These are phyloP conservation scores for Parathielavia hyrcaniae DNA, from an alignment of 495 filamentous ascomycete species.

Conservation along the genomic window DNA sequence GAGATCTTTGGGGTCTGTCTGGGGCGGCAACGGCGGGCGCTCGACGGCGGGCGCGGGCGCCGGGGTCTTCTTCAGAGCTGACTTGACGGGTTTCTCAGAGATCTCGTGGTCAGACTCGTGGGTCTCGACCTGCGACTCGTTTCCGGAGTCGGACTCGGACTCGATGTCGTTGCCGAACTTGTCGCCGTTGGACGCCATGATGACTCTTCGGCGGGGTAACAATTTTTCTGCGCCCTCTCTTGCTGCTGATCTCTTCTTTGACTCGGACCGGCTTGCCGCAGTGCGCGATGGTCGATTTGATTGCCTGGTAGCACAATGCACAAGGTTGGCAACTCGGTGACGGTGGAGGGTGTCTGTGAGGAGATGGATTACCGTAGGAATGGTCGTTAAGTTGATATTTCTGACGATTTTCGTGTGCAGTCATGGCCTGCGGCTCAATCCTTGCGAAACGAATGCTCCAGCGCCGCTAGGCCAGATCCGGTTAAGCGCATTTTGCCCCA, in stretches of 20 bases:
- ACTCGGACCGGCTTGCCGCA: background rate
- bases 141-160: slow-evolving; percentile 43
- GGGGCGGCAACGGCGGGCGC: slow-evolving; percentile 64
- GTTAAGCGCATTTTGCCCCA: slow-evolving; percentile 25
- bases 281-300: slow-evolving; percentile 1
- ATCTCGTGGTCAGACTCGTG: slow-evolving; percentile 37
- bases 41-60: slow-evolving; percentile 36
- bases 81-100: slow-evolving; percentile 42
- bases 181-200: slow-evolving; percentile 44
- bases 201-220: slow-evolving; percentile 25
- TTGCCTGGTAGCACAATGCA: background rate
- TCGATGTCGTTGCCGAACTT: slow-evolving; percentile 46
- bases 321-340: slow-evolving; percentile 6
- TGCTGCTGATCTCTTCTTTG: background rate
- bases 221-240: slow-evolving; percentile 23
- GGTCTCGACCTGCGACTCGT: slow-evolving; percentile 39
- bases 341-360: slow-evolving; percentile 12
- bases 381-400: slow-evolving; percentile 28
- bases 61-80: slow-evolving; percentile 42
- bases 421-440: slow-evolving; percentile 23
- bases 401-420: slow-evolving; percentile 33
- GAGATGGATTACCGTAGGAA: slow-evolving; percentile 10
- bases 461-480: slow-evolving; percentile 10
- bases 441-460: slow-evolving; percentile 16
- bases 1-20: slow-evolving; percentile 81